These are phyloP conservation scores for Mentha longifolia DNA, from an alignment of 257 asterid genomes.

Conservation along the genomic window DNA sequence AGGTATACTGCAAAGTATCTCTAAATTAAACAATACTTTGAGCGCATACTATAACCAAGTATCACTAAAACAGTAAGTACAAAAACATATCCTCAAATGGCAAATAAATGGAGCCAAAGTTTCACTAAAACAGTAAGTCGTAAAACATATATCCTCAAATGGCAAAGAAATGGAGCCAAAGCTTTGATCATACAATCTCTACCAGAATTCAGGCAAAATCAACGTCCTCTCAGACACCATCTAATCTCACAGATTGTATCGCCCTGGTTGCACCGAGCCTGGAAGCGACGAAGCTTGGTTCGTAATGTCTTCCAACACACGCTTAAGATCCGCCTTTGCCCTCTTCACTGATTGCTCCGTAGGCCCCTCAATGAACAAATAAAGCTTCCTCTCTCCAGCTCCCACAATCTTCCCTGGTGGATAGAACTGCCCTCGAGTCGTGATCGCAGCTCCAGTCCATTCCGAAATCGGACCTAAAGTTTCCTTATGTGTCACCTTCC, in stretches of 20 bases:
- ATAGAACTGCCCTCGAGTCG: conserved; percentile 80
- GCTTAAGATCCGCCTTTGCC: conserved; percentile 87
- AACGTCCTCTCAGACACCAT: not conserved
- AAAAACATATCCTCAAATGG: not conserved
- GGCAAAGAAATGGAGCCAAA: not conserved
- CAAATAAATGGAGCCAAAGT: not conserved
- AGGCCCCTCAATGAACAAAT: conserved; percentile 92
- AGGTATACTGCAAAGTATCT: not conserved
- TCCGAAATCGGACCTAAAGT: conserved; percentile 93
- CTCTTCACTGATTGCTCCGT: conserved; percentile 89
- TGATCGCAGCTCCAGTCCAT: conserved; percentile 96
- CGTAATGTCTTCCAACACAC: conserved; percentile 88
- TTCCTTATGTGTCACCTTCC: conserved; percentile 97
- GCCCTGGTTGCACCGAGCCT: conserved; percentile 88
- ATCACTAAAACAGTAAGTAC: not conserved
- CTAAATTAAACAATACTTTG: not conserved
- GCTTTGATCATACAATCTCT: not conserved
- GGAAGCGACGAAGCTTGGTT: conserved; percentile 86
- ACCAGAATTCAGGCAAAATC: not conserved
- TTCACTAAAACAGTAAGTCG: not conserved
- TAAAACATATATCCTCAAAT: not conserved
- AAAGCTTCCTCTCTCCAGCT: conserved; percentile 83
- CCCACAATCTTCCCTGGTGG: conserved; percentile 77
- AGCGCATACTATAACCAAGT: not conserved
- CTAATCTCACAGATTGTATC: conserved; percentile 45